Evolutionary conservation across 768 basidiomycete species (phyloP), one percentile per base, ranked within the genome.

Genomic region (Wakefieldia striispora): DNA sequence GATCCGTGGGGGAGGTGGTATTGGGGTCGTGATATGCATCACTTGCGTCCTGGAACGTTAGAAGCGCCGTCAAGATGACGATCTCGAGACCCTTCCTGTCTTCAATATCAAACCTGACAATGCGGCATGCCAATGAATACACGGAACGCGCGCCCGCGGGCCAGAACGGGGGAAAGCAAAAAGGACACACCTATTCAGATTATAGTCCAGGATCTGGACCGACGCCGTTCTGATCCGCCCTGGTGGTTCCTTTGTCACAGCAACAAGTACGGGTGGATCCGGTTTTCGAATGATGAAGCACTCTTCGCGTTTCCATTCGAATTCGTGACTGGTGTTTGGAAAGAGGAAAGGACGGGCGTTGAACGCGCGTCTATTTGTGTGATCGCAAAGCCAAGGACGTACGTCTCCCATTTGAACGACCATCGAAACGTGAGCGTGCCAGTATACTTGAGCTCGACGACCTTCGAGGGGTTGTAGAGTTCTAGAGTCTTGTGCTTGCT

Each of bases 81-180:
- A 93, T 88, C 65, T 93, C 91, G 2, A 93, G 75, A 4, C 91
- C 89, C 64, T 93, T 93, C 27, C 88, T 78, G 59, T 93, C 91
- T 14, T 86, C 74, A 43, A 93, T 84, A 55, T 92, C 91, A 58
- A 93, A 93, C 34, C 47, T 49, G 40, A 6, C n/a, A 5, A 14
- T 16, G 33, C 33, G 33, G 16, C 6, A 29, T 13, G 6, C 29
- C 12, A 3, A 33, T 33, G 33, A 33, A 16, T 7, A 33, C 33
- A 14, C 33, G 16, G 16, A 33, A 33, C 40, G 3, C 7, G 40
- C n/a, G 4, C 24, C 17, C 17, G 2, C 20, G 37, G 13, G 11
- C 4, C 11, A 16, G 33, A 16, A 33, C 33, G 16, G 33, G 33
- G 31, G 10, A 29, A 11, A 29, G 29, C 29, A 31, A 12, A 29